Evolutionary conservation across 805 yeast species (phyloP), one percentile per base, ranked within the genome.

Genomic region (Nakazawaea molendinolei): DNA sequence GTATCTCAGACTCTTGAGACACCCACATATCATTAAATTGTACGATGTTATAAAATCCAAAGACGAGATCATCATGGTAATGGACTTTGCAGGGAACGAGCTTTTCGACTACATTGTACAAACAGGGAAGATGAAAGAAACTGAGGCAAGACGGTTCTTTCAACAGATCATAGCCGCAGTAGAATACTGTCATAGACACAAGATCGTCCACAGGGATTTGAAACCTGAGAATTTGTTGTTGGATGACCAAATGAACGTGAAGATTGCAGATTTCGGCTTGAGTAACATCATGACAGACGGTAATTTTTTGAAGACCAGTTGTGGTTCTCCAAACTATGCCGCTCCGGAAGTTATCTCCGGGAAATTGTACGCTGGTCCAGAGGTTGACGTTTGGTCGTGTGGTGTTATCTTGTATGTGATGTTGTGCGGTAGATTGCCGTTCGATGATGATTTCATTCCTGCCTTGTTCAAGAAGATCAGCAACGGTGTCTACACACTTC

Each of bases 241-340:
- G 45, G 97, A 90, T 57, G 97, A 89, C 49, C 78, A 85, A 43
- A 63, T 87, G 49, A 87, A 90, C 55, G 95, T 89, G 36, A 89
- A 90, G 59, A 90, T 89, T 61, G 97, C 97, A 8, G 97, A 89
- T 65, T 89, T 89, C 51, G 97, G 97, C 6, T 69, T 89, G 32
- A 83, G 95, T 19, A 89, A 89, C 56, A 87, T 89, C 47, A 89
- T 89, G 97, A 90, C 96, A 13, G 97, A 89, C 60, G 97, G 97
- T 42, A 89, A 89, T 57, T 89, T 89, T 56, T 68, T 89, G 52
- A 90, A 89, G 55, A 89, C 97, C 2, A 78, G 89, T 48, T 90
- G 97, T 63, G 97, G 97, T 4, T 82, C 95, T 6, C 97, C 97
- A 38, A 90, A 90, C 55, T 89, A 89, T 58, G 97, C 97, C 5